Base-by-base conservation (phyloP, 805 yeast species). In the Sugiyamaella lignohabitans region DNA sequence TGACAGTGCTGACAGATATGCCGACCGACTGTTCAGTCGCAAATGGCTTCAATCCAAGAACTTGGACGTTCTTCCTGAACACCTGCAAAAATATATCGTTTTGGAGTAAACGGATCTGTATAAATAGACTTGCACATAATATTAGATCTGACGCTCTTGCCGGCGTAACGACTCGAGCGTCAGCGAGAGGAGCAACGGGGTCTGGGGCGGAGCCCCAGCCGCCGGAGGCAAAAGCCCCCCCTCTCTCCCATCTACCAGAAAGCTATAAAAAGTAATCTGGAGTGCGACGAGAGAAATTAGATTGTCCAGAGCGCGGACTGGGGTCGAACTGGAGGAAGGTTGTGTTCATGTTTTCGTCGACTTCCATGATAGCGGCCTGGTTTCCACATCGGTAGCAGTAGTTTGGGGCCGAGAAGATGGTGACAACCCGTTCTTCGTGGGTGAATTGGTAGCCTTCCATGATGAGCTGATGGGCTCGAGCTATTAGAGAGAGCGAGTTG, bases 381-480 rank as follows among this genome's bases (percentile, higher is more conserved):
- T 87, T 87, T 59, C 96, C 96, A 70, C 96, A 88, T 70, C 96
- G 76, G 65, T 88, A 88, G 69, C 96, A 87, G 64, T 87, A 87
- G 65, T 87, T 87, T 48, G 96, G 96, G 20, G 96, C 96, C 50
- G 87, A 78, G 63, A 87, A 87, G 47, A 87, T 87, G 17, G 96
- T 87, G 36, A 88, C 95, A 36, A 87, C 96, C 40, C 46, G 51
- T 65, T 84, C 88, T 63, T 83, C 89, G 66, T 87, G 95, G 29
- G 87, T 77, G 95, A 95, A 87, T 42, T 87, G 79, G 64, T 80
- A 89, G 50, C 97, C 97, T 64, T 88, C 97, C 96, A 89, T 89
- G n/a, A 88, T 96, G 64, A 88, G 75, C 69, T 88, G 97, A 72
- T 88, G 97, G 6, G 96, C 96, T 69, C 97, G 79, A 22, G 97